Percentiles rank a stretch among this genome's conserved stretches.
Conservation (phyloP, 2,329 filamentous ascomycete genomes). For the Hymenoscyphus repandus region DNA sequence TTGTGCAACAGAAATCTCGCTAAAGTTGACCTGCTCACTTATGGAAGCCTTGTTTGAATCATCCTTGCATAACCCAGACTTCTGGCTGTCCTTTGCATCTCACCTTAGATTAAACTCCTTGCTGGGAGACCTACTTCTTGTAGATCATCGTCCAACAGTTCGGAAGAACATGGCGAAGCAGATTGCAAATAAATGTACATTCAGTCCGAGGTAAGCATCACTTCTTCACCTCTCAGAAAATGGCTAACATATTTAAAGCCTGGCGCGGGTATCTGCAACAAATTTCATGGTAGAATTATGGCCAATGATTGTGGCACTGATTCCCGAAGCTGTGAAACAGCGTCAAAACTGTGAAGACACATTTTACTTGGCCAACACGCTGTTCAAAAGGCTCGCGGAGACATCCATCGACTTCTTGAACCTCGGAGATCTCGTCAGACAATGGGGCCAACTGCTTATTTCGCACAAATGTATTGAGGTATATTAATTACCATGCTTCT, state of each 20-base stretch:
- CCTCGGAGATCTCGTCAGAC: slow-evolving; percentile 22
- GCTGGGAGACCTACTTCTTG: slow-evolving; percentile 38
- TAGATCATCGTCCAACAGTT: slow-evolving; percentile 34
- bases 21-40: slow-evolving; percentile 36
- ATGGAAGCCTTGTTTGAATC: slow-evolving; percentile 45
- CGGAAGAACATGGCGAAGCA: slow-evolving; percentile 29
- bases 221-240: not conserved
- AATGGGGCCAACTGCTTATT: slow-evolving; percentile 34
- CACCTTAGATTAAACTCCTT: slow-evolving; percentile 34
- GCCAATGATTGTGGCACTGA: slow-evolving; percentile 33
- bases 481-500: slow-evolving; percentile 7
- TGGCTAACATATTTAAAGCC: not conserved
- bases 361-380: slow-evolving; percentile 36
- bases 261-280: slow-evolving; percentile 29
- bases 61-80: slow-evolving; percentile 38
- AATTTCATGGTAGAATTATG: slow-evolving; percentile 44
- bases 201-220: slow-evolving; percentile 22
- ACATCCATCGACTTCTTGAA: slow-evolving; percentile 21
- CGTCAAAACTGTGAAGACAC: slow-evolving; percentile 29
- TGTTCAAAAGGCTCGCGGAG: slow-evolving; percentile 38
- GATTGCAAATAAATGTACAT: slow-evolving; percentile 29
- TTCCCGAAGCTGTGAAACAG: slow-evolving; percentile 19
- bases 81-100: slow-evolving; percentile 41
- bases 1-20: slow-evolving; percentile 22
- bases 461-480: slow-evolving; percentile 39